Base-by-base conservation (phyloP, 192 early-diverging fungal genomes). In the Coemansia sp. region DNA sequence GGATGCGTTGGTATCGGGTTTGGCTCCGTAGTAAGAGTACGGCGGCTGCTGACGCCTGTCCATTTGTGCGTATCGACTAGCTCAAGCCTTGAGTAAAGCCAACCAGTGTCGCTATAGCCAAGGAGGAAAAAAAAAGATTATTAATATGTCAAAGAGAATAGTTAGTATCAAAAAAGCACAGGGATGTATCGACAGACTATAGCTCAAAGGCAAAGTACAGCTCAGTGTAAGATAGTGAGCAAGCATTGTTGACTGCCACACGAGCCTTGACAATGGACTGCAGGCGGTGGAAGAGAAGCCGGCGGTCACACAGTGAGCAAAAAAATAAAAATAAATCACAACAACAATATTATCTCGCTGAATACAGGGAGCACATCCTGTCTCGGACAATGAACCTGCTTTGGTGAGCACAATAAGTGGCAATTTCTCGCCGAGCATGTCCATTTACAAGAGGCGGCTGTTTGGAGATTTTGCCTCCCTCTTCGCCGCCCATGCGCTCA, bases 11-110 rank as follows among this genome's bases (percentile, higher is more conserved):
- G 65, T 68, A 40, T 73, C 40, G 21, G 63, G 50, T 4, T 32
- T 59, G 59, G 63, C 33, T 39, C 44, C 23, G 46, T 78, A 73
- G 50, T 78, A 68, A 39, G 70, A 68, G 62, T 67, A 61, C n/a
- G 52, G 26, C 42, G 43, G 76, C 53, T 70, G 64, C 17, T 50
- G 21, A 21, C 21, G 47, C 37, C 49, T 76, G 47, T 67, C 71
- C 76, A 78, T 78, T 1, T 64, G 43, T 3, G 62, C 21, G 62
- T 44, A 19, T 58, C 55, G 17, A 47, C 21, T 17, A 55, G 19
- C 65, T 55, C 68, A 50, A 39, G 53, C 10, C 19, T 53, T 66
- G n/a, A 23, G 3, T 38, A 16, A 4, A 66, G 52, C 52, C 42
- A 30, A 16, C 21, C 35, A 55, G 38, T 28, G 42, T 23, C n/a